Evolutionary conservation across 768 basidiomycete species (phyloP).

Genomic region (Termitomyces titanicus): DNA sequence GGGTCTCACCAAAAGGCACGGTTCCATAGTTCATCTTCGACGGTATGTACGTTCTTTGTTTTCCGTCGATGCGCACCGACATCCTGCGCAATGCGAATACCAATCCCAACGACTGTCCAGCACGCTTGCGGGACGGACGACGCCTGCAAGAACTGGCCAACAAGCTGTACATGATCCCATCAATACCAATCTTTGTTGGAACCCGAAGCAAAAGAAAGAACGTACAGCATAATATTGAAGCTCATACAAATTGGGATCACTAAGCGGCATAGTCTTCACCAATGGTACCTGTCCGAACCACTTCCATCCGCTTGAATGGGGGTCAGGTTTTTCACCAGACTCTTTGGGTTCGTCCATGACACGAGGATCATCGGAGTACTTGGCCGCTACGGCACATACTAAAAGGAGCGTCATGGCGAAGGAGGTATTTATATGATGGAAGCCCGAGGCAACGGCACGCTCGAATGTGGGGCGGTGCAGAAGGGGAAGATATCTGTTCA

Average conservation of each 20-base stretch:
- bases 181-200: too few species aligned
- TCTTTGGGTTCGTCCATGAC: slow-evolving; percentile 31
- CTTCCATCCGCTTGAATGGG: slow-evolving; percentile 58
- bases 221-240: slow-evolving; percentile 63
- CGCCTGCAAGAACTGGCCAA: slow-evolving; percentile 49
- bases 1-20: slow-evolving; percentile 55
- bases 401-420: slow-evolving; percentile 64
- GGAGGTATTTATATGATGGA: slow-evolving; percentile 44
- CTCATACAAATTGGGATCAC: slow-evolving; percentile 64
- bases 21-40: slow-evolving; percentile 75
- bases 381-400: slow-evolving; percentile 67
- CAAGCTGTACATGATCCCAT: slow-evolving; percentile 33
- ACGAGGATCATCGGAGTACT: slow-evolving; percentile 55
- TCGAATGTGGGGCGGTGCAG: slow-evolving; percentile 73
- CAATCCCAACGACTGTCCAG: slow-evolving; percentile 69
- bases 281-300: slow-evolving; percentile 66
- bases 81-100: slow-evolving; percentile 75
- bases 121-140: slow-evolving; percentile 59
- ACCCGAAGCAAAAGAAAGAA: slow-evolving; percentile 6
- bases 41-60: slow-evolving; percentile 28
- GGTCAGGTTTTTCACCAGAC: not conserved
- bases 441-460: slow-evolving; percentile 39
- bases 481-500: slow-evolving; percentile 59
- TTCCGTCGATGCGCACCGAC: slow-evolving; percentile 65
- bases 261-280: slow-evolving; percentile 54